Percentiles rank a stretch among this genome's conserved stretches.
These are phyloP conservation scores for Mycena pura DNA, from an alignment of 768 basidiomycete species.

Conservation along the genomic window DNA sequence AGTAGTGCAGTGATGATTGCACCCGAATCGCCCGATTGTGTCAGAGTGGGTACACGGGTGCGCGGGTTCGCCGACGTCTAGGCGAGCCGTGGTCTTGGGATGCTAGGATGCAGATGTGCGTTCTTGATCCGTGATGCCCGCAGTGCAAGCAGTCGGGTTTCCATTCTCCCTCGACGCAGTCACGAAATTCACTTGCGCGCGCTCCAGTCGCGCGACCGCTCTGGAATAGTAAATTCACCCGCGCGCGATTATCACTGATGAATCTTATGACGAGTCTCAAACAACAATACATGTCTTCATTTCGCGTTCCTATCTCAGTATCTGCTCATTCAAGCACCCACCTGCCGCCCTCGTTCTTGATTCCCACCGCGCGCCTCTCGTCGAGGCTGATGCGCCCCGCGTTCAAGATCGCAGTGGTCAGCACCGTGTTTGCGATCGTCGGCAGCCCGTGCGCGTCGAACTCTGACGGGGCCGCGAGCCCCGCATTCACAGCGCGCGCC, in stretches of 20 bases:
- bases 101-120: slow-evolving; percentile 17
- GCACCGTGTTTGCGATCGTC: slow-evolving; percentile 87
- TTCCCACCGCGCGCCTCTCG: slow-evolving; percentile 84
- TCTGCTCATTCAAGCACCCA: too few relatives aligned
- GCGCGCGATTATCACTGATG: too few relatives aligned
- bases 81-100: too few relatives aligned
- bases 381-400: slow-evolving; percentile 91
- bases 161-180: slow-evolving; percentile 29
- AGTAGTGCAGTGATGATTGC: slow-evolving; percentile 20
- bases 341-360: slow-evolving; percentile 72
- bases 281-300: slow-evolving; percentile 20
- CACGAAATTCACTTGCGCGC: slow-evolving; percentile 26
- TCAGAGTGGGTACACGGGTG: not conserved
- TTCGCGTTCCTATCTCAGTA: slow-evolving; percentile 59
- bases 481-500: slow-evolving; percentile 78
- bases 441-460: slow-evolving; percentile 85
- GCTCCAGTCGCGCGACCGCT: too few relatives aligned
- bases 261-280: too few relatives aligned
- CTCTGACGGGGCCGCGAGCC: slow-evolving; percentile 65
- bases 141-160: too few relatives aligned
- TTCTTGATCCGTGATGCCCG: slow-evolving; percentile 23
- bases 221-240: slow-evolving; percentile 14
- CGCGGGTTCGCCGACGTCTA: too few relatives aligned
- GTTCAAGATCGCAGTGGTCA: slow-evolving; percentile 87
- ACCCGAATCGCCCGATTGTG: slow-evolving; percentile 11